These are phyloP conservation scores for Myriosclerotinia duriaeana DNA, from an alignment of 2,329 filamentous ascomycete genomes.

Conservation along the genomic window DNA sequence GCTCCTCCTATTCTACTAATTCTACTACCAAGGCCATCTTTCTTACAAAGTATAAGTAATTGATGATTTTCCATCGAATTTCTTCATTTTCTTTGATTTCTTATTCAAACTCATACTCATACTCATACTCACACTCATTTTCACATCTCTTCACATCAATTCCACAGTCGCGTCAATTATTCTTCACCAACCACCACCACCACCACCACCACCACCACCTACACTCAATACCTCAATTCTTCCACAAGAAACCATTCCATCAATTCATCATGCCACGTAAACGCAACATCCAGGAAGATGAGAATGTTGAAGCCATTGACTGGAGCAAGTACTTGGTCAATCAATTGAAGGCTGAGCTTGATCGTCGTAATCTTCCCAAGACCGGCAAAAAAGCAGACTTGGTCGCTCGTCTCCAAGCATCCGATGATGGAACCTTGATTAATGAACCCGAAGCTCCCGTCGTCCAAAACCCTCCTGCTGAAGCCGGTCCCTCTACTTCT, in stretches of 20 bases:
- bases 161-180: not conserved
- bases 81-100: not conserved
- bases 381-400: slow-evolving; percentile 70
- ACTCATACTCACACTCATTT: not conserved
- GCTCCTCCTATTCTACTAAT: too few species aligned
- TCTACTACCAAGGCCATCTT: not conserved
- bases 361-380: slow-evolving; percentile 62
- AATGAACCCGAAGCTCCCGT: not conserved
- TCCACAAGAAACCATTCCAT: not conserved
- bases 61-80: slow-evolving; percentile 2
- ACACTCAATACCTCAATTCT: not conserved
- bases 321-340: slow-evolving; percentile 63
- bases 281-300: slow-evolving; percentile 1
- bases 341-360: slow-evolving; percentile 72
- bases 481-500: slow-evolving; percentile 7
- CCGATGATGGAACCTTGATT: slow-evolving; percentile 32
- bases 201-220: not conserved
- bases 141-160: not conserved
- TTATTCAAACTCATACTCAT: slow-evolving; percentile 2
- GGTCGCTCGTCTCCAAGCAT: slow-evolving; percentile 58
- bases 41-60: slow-evolving; percentile 14
- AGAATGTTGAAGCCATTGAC: slow-evolving; percentile 36
- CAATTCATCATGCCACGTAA: slow-evolving; percentile 20
- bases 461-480: not conserved
- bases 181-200: not conserved